Conservation (phyloP, 495 filamentous ascomycete genomes). For the Neurospora tetrasperma region DNA sequence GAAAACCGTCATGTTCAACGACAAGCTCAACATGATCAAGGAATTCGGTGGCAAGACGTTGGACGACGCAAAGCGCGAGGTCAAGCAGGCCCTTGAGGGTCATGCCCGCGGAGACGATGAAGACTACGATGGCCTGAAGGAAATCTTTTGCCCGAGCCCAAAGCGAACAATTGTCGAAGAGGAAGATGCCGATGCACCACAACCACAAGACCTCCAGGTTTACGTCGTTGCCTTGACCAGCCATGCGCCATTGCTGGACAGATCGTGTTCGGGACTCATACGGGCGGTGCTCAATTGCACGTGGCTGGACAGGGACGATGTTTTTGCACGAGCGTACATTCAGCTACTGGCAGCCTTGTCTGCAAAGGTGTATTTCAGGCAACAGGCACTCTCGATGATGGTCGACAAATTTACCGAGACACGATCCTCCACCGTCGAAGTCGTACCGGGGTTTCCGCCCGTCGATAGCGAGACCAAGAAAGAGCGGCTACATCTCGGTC, state of each 20-base stretch:
- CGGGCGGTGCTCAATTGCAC: constrained; percentile 58
- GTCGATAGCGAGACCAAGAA: constrained; percentile 52
- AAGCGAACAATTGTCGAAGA: constrained; percentile 22
- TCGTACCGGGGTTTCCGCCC: constrained; percentile 46
- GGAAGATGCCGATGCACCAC: constrained; percentile 6
- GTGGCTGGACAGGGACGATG: constrained; percentile 78
- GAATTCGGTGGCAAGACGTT: constrained; percentile 36
- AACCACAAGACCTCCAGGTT: constrained; percentile 47
- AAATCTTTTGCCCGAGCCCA: constrained; percentile 47
- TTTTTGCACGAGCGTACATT: constrained; percentile 68
- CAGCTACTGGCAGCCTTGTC: constrained; percentile 72
- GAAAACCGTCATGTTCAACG: constrained; percentile 60
- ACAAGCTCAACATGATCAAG: constrained; percentile 55
- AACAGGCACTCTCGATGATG: constrained; percentile 63
- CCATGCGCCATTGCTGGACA: constrained; percentile 57
- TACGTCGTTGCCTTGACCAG: constrained; percentile 73
- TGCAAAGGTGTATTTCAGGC: constrained; percentile 54
- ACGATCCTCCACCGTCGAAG: constrained; percentile 35
- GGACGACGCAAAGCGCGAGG: constrained; percentile 58
- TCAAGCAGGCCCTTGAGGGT: constrained; percentile 59
- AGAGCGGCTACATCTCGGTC: constrained; percentile 58
- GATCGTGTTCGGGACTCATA: constrained; percentile 64
- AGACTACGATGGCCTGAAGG: constrained; percentile 63
- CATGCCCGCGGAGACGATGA: constrained; percentile 58
- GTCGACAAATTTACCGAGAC: constrained; percentile 58